These are phyloP conservation scores for Hypoxylon sp. DNA, from an alignment of 2,329 filamentous ascomycete species.

Conservation along the genomic window DNA sequence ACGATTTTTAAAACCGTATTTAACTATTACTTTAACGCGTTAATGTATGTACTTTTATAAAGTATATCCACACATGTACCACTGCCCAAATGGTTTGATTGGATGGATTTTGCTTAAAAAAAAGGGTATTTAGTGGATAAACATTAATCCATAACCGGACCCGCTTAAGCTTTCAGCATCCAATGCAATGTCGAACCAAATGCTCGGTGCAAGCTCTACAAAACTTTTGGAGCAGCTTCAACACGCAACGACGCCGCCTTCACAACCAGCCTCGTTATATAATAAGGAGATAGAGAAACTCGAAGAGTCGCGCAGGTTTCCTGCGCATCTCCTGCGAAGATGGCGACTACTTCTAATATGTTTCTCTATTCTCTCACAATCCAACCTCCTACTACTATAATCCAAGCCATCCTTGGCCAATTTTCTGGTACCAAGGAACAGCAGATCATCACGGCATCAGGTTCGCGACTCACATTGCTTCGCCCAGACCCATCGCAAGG, in stretches of 20 bases:
- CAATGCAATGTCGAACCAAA: conserved; percentile 13
- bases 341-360: conserved; percentile 99
- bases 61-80: neutral
- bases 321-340: conserved; percentile 62
- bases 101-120: neutral
- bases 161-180: conserved; percentile 18
- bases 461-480: conserved; percentile 89
- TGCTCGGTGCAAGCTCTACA: conserved; percentile 26
- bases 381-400: conserved; percentile 90
- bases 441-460: conserved; percentile 94
- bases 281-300: conserved; percentile 35
- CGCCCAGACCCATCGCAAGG: conserved; percentile 88
- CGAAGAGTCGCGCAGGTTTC: conserved; percentile 54
- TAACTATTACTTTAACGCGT: no score
- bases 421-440: conserved; percentile 97
- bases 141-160: conserved; percentile 9
- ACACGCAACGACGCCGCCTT: conserved; percentile 27
- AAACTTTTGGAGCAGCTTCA: conserved; percentile 46
- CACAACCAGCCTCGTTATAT: conserved; percentile 29
- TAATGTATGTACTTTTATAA: neutral
- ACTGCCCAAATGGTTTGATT: no score
- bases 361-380: conserved; percentile 98
- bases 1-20: no score
- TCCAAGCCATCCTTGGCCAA: conserved; percentile 92
- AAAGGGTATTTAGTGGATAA: conserved; percentile 11